These are phyloP conservation scores for Penicillium sp. DNA, from an alignment of 2,329 filamentous ascomycete species.

Conservation along the genomic window DNA sequence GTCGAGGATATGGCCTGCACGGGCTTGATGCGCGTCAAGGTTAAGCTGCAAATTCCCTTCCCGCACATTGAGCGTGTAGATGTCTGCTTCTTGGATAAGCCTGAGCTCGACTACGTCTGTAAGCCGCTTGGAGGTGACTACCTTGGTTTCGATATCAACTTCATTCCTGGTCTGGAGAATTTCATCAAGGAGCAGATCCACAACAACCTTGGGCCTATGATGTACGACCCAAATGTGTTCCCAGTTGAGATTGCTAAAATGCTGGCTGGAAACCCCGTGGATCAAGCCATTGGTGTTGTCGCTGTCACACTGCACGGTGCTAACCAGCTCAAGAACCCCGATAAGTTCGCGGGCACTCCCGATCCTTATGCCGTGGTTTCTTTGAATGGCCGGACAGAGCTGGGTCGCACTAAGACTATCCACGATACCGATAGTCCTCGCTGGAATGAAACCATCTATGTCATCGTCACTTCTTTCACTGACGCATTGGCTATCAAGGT, in stretches of 20 bases:
- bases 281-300: conserved; percentile 92
- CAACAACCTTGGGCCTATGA: conserved; percentile 89
- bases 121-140: conserved; percentile 94
- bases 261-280: conserved; percentile 88
- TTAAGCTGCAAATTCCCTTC: conserved; percentile 94
- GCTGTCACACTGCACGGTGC: conserved; percentile 90
- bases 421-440: conserved; percentile 80
- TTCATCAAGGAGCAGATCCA: conserved; percentile 98
- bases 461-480: conserved; percentile 87
- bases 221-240: conserved; percentile 97
- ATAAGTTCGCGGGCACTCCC: conserved; percentile 87
- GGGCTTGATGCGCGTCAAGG: conserved; percentile 92
- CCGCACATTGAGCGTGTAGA: conserved; percentile 94
- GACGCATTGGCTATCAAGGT: conserved; percentile 82
- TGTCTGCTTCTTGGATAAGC: conserved; percentile 88
- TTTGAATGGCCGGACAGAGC: conserved; percentile 75
- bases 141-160: conserved; percentile 98
- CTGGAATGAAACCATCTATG: conserved; percentile 96
- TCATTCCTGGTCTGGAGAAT: conserved; percentile 87
- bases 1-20: conserved; percentile 97
- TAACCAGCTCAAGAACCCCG: conserved; percentile 88
- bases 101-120: conserved; percentile 93
- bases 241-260: conserved; percentile 98
- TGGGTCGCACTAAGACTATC: conserved; percentile 86
- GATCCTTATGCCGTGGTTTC: conserved; percentile 88